Evolutionary conservation across 257 asterid species (phyloP).

Genomic region (Echites panduratus): DNA sequence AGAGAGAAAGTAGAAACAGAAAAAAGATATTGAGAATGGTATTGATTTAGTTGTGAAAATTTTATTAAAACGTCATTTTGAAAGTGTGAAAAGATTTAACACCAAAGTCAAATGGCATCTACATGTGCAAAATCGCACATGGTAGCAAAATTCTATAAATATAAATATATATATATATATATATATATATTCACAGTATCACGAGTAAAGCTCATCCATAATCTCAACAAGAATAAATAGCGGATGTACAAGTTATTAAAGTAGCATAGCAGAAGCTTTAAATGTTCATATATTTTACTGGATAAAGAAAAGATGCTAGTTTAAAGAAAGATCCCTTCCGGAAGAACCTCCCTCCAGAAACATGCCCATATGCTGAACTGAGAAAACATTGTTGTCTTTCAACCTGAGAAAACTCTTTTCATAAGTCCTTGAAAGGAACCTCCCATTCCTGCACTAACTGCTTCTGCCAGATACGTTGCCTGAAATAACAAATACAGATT

Average conservation of each 20-base stretch:
- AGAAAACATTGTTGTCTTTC: constrained; percentile 13
- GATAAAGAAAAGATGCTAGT: background rate
- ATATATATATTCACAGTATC: too few species aligned
- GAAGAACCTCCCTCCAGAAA: constrained; percentile 7
- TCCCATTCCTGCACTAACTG: constrained; percentile 88
- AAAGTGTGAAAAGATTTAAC: too few species aligned
- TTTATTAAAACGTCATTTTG: too few species aligned
- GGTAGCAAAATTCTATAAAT: too few species aligned
- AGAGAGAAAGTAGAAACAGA: too few species aligned
- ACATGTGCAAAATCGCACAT: too few species aligned
- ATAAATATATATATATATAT: too few species aligned
- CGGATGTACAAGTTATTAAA: background rate
- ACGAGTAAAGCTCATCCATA: background rate
- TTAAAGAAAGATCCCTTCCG: background rate
- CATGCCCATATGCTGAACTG: constrained; percentile 37
- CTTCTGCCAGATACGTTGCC: constrained; percentile 79
- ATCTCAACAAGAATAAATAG: background rate
- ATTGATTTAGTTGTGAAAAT: too few species aligned
- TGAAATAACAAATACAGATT: constrained; percentile 28
- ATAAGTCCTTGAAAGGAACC: constrained; percentile 62
- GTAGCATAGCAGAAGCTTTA: background rate
- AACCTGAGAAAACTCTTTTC: constrained; percentile 41
- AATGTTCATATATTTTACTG: background rate
- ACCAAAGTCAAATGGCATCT: too few species aligned
- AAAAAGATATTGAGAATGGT: too few species aligned